A percentile compares a stretch with the other conserved stretches of the same genome.
Evolutionary conservation across 2,329 filamentous ascomycete species (phyloP).

Genomic region (Apiospora saccharicola): DNA sequence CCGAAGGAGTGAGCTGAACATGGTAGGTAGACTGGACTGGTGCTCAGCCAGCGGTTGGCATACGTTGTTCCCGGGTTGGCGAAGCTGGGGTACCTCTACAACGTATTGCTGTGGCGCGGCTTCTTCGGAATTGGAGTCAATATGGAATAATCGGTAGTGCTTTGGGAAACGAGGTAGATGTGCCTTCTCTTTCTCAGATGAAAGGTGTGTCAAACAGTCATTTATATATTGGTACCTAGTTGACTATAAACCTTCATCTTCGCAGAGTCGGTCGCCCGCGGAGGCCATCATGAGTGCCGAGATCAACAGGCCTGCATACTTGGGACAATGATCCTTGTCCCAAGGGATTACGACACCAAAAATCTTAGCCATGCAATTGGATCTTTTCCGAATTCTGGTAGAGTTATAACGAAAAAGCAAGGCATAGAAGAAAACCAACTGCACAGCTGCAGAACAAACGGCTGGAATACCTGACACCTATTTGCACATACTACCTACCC

Average conservation of each 20-base stretch:
- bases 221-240: background rate
- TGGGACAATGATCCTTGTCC: background rate
- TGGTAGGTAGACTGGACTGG: background rate
- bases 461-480: too few relatives aligned
- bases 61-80: background rate
- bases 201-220: background rate
- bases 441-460: background rate
- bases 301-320: background rate
- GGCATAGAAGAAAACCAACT: background rate
- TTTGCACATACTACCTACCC: too few relatives aligned
- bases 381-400: background rate
- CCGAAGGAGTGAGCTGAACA: background rate
- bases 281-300: background rate
- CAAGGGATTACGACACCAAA: background rate
- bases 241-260: background rate
- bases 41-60: background rate
- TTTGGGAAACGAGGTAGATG: background rate
- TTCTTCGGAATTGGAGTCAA: background rate
- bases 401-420: too few relatives aligned
- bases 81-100: background rate
- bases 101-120: background rate
- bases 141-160: background rate
- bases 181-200: background rate
- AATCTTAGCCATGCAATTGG: background rate
- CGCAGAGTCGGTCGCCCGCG: background rate